Percentiles rank a stretch among this genome's conserved stretches.
These are phyloP conservation scores for Lentinus brumalis DNA, from an alignment of 768 basidiomycete genomes.

Conservation along the genomic window DNA sequence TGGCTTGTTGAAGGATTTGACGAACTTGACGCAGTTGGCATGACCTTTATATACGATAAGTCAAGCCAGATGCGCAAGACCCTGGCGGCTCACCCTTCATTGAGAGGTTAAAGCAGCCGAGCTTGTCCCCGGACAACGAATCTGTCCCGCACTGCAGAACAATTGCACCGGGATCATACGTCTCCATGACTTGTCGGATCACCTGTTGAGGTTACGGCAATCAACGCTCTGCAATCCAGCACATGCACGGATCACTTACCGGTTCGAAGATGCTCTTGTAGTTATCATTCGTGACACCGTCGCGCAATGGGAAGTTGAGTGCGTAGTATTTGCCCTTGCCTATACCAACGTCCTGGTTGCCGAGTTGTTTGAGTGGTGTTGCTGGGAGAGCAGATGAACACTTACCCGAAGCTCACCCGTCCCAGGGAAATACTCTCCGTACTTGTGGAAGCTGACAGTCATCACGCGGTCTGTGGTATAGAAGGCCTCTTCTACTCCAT, in stretches of 20 bases:
- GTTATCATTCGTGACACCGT: conserved; percentile 93
- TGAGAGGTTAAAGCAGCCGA: conserved; percentile 94
- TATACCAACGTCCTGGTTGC: conserved; percentile 80
- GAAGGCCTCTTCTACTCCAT: conserved; percentile 99
- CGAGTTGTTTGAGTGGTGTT: background rate
- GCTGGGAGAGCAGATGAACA: conserved; percentile 8
- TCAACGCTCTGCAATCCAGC: background rate
- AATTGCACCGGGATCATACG: conserved; percentile 91
- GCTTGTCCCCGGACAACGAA: conserved; percentile 93
- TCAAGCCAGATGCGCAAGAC: background rate
- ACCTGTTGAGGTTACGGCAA: conserved; percentile 53
- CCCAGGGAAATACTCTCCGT: conserved; percentile 98
- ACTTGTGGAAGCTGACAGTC: conserved; percentile 98
- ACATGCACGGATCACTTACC: conserved; percentile 46
- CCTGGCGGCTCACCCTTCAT: conserved; percentile 71
- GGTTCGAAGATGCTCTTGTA: conserved; percentile 96
- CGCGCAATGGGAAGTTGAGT: conserved; percentile 91
- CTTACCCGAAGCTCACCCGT: conserved; percentile 93
- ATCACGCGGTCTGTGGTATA: conserved; percentile 99
- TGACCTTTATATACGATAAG: conserved; percentile 59
- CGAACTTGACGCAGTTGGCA: conserved; percentile 95
- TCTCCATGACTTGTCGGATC: conserved; percentile 90
- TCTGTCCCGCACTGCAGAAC: conserved; percentile 98
- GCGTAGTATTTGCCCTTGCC: conserved; percentile 94
- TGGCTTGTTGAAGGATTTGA: conserved; percentile 94